Evolutionary conservation across 2,329 filamentous ascomycete genomes (phyloP).

Genomic region (Talaromyces sp.): DNA sequence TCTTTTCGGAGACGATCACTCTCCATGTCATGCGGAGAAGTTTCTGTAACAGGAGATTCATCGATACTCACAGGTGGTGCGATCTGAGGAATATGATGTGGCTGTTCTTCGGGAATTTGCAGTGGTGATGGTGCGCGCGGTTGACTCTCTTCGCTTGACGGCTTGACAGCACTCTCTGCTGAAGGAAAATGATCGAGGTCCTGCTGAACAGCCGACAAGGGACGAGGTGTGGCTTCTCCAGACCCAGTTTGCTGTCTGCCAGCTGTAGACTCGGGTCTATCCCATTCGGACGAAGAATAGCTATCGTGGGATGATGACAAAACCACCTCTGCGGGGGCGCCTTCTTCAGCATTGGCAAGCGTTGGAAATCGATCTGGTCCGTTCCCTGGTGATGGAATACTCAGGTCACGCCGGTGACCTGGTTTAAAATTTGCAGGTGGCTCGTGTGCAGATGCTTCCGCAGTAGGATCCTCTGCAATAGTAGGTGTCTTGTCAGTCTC

Average conservation of each 20-base stretch:
- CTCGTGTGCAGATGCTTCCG: constrained; percentile 31
- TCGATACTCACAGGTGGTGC: constrained; percentile 33
- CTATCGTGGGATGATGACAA: constrained; percentile 27
- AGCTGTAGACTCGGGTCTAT: not conserved
- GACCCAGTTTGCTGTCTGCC: not conserved
- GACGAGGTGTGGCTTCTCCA: constrained; percentile 18
- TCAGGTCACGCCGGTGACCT: constrained; percentile 57
- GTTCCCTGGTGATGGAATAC: constrained; percentile 57
- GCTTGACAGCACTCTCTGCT: not conserved
- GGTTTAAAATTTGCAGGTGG: constrained; percentile 43
- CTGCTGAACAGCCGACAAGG: constrained; percentile 10
- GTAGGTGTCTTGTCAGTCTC: constrained; percentile 48
- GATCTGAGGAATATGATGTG: constrained; percentile 31
- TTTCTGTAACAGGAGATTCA: constrained; percentile 33
- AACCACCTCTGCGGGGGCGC: constrained; percentile 44
- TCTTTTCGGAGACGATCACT: constrained; percentile 46
- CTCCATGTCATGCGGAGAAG: constrained; percentile 39
- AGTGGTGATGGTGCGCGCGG: constrained; percentile 32
- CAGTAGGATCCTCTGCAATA: constrained; percentile 53
- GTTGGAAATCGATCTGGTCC: constrained; percentile 60
- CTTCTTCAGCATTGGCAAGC: constrained; percentile 43
- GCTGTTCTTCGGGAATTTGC: constrained; percentile 28
- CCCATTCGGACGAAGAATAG: not conserved
- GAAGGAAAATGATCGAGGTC: not conserved
- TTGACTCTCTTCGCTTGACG: constrained; percentile 4